These are phyloP conservation scores for Aspergillus bridgeri DNA, from an alignment of 495 filamentous ascomycete genomes.

Conservation along the genomic window DNA sequence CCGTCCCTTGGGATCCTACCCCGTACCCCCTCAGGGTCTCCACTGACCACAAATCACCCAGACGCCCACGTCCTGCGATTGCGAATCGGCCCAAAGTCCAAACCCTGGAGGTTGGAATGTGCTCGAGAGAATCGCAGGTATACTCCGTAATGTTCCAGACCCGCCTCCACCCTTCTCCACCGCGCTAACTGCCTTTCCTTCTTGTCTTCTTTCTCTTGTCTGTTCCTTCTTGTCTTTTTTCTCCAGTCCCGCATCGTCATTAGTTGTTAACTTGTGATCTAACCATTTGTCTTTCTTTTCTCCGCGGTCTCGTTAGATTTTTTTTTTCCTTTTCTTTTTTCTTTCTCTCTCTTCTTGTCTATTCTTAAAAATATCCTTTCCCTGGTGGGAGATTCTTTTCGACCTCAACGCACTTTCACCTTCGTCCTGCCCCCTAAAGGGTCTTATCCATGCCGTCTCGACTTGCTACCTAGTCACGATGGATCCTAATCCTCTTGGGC, in stretches of 20 bases:
- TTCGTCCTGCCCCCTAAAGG: slow-evolving; percentile 9
- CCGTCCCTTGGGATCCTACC: too few relatives aligned
- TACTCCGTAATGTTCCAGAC: not conserved
- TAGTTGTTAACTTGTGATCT: too few relatives aligned
- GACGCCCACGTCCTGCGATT: not conserved
- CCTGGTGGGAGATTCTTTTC: not conserved
- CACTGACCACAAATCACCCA: not conserved
- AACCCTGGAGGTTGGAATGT: not conserved
- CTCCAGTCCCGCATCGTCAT: not conserved
- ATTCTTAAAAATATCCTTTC: not conserved
- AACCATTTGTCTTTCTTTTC: not conserved
- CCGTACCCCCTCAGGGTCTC: not conserved
- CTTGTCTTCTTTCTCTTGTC: slow-evolving; percentile 1
- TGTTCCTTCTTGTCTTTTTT: not conserved
- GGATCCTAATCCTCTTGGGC: slow-evolving; percentile 25
- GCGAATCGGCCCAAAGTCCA: not conserved
- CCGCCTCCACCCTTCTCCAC: not conserved
- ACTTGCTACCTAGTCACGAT: slow-evolving; percentile 24
- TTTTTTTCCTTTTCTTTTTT: slow-evolving; percentile 1
- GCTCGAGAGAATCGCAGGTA: not conserved
- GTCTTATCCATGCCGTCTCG: slow-evolving; percentile 24
- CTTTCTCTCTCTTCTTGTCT: not conserved
- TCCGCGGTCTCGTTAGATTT: not conserved
- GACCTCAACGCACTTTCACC: slow-evolving; percentile 10
- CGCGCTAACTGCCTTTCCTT: not conserved